A percentile compares a stretch with the other conserved stretches of the same genome.
Evolutionary conservation across 1,284 basidiomycete genomes (phyloP).

Genomic region (Cutaneotrichosporon sp.): DNA sequence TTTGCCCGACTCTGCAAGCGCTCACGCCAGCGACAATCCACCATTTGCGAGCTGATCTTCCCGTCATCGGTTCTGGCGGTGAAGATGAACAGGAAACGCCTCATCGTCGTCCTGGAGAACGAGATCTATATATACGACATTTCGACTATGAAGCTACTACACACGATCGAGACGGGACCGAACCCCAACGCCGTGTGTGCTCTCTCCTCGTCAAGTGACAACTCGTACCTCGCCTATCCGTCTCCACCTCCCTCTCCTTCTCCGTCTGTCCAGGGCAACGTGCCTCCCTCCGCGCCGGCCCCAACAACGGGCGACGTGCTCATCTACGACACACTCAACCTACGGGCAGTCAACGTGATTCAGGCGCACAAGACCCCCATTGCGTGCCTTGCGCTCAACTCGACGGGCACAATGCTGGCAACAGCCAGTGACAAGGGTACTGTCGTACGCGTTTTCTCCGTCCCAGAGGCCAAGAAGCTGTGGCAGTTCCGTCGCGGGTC

Average conservation of each 20-base stretch:
- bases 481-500: slow-evolving; percentile 93
- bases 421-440: slow-evolving; percentile 95
- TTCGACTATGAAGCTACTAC: slow-evolving; percentile 93
- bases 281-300: slow-evolving; percentile 46
- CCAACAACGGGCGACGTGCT: slow-evolving; percentile 77
- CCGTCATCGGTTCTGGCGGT: slow-evolving; percentile 93
- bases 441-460: slow-evolving; percentile 88
- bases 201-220: slow-evolving; percentile 90
- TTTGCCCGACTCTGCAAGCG: neutral
- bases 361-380: slow-evolving; percentile 96
- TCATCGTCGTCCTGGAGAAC: slow-evolving; percentile 90
- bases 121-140: slow-evolving; percentile 99
- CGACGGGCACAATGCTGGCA: slow-evolving; percentile 82
- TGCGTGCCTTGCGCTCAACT: slow-evolving; percentile 79
- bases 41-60: slow-evolving; percentile 97
- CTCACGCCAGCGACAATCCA: slow-evolving; percentile 74
- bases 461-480: slow-evolving; percentile 86
- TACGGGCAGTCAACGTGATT: slow-evolving; percentile 90
- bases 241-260: slow-evolving; percentile 78
- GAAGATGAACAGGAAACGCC: slow-evolving; percentile 91
- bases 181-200: slow-evolving; percentile 96
- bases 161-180: slow-evolving; percentile 94
- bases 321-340: slow-evolving; percentile 84
- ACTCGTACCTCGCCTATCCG: slow-evolving; percentile 92
- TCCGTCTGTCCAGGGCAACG: slow-evolving; percentile 37